Evolutionary conservation across 495 filamentous ascomycete genomes (phyloP).

Genomic region (Extremus antarcticus): DNA sequence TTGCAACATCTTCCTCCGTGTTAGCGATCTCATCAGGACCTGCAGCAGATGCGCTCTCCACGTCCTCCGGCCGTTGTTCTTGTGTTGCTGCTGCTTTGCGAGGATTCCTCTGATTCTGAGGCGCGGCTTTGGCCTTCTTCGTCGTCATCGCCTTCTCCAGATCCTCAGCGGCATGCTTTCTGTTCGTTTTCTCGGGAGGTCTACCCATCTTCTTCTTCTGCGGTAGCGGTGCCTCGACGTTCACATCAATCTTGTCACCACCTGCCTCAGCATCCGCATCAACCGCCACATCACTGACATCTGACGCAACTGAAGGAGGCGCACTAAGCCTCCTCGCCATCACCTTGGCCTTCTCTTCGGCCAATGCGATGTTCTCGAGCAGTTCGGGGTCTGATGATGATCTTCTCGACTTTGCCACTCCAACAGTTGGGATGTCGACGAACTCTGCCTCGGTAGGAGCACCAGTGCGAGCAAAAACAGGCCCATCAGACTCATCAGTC

Average conservation of each 20-base stretch:
- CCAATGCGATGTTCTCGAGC: not conserved
- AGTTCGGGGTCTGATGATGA: not conserved
- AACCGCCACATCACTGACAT: not conserved
- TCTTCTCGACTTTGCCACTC: not conserved
- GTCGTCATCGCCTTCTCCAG: not conserved
- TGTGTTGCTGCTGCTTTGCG: not conserved
- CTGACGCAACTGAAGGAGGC: not conserved
- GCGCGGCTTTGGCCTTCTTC: not conserved
- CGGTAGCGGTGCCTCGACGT: not conserved
- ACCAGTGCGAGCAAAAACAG: not conserved
- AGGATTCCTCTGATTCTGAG: not conserved
- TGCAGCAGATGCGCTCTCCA: not conserved
- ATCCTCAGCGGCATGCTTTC: not conserved
- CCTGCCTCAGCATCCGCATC: not conserved
- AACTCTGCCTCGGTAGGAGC: not conserved
- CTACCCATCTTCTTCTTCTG: no score
- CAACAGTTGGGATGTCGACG: not conserved
- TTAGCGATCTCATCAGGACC: not conserved
- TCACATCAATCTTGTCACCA: not conserved
- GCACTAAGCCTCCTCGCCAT: not conserved
- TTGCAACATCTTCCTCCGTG: not conserved
- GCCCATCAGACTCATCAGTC: not conserved
- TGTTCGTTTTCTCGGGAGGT: no score
- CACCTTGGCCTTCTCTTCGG: not conserved
- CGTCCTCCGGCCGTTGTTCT: not conserved